Evolutionary conservation across 176 grass and related monocot genomes (phyloP).

Genomic region (Microstegium vimineum): DNA sequence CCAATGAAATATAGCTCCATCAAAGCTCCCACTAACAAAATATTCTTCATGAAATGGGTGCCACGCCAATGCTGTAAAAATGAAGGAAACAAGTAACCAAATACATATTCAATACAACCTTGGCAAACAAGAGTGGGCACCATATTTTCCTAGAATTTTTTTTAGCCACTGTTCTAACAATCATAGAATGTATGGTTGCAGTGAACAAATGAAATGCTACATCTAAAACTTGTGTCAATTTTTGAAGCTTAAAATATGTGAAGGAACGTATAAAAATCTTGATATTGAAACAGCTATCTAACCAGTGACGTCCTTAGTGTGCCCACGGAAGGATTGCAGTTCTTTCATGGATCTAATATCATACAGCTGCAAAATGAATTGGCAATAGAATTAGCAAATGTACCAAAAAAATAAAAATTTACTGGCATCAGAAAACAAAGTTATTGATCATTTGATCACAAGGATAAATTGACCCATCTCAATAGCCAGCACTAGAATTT

Average conservation of each 20-base stretch:
- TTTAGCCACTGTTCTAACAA: neutral
- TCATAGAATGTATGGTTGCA: neutral
- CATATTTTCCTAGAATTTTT: neutral
- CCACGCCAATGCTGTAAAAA: constrained; percentile 90
- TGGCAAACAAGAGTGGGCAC: neutral
- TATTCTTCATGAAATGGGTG: constrained; percentile 99
- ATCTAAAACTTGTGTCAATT: neutral
- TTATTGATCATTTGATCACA: neutral
- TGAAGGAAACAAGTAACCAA: constrained; percentile 19
- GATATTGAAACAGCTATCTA: constrained; percentile 36
- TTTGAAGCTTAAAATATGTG: neutral
- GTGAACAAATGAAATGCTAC: constrained; percentile 2
- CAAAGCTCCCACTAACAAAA: constrained; percentile 97
- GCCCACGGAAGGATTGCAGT: constrained; percentile 96
- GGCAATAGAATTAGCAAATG: constrained; percentile 23
- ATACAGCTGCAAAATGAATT: constrained; percentile 80
- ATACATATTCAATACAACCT: constrained; percentile 17
- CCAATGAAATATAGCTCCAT: constrained; percentile 98
- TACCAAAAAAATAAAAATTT: neutral
- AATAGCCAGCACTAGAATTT: neutral
- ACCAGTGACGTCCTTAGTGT: constrained; percentile 95
- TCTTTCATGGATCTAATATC: constrained; percentile 99
- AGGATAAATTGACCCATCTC: neutral
- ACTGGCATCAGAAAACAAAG: neutral
- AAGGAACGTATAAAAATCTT: constrained; percentile 21